Percentiles rank a stretch among this genome's conserved stretches.
Evolutionary conservation across 1,284 basidiomycete genomes (phyloP).

Genomic region (Ustilago nuda): DNA sequence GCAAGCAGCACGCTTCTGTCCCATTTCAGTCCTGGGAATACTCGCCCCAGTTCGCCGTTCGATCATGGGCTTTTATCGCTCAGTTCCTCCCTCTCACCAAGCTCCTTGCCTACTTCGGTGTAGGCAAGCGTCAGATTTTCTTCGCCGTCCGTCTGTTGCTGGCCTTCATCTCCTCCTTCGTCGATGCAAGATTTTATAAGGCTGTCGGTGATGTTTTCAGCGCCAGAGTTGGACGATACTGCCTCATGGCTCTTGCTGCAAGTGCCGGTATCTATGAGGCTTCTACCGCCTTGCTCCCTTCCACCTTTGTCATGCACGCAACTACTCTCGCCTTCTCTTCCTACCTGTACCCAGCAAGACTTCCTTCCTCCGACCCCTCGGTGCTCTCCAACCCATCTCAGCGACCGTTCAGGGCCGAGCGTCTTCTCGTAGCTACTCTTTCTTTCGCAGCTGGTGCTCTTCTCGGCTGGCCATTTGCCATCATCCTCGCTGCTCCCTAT

Average conservation of each 20-base stretch:
- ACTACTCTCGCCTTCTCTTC: slow-evolving; percentile 84
- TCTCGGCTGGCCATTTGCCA: slow-evolving; percentile 94
- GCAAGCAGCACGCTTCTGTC: slow-evolving; percentile 10
- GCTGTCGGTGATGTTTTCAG: slow-evolving; percentile 84
- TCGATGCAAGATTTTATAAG: slow-evolving; percentile 87
- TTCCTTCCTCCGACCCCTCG: slow-evolving; percentile 28
- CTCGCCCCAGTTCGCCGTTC: slow-evolving; percentile 86
- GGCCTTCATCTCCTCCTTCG: slow-evolving; percentile 79
- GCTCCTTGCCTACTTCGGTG: slow-evolving; percentile 27
- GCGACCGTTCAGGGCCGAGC: slow-evolving; percentile 34
- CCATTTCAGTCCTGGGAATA: slow-evolving; percentile 98
- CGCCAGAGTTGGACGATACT: slow-evolving; percentile 88
- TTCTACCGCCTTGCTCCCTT: slow-evolving; percentile 77
- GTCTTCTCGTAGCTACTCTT: slow-evolving; percentile 74
- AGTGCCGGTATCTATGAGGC: slow-evolving; percentile 95
- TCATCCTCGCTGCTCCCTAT: slow-evolving; percentile 87
- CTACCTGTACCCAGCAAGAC: slow-evolving; percentile 77
- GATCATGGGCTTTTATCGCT: slow-evolving; percentile 90
- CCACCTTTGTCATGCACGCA: slow-evolving; percentile 93
- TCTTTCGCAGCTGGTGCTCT: slow-evolving; percentile 85
- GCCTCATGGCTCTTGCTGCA: slow-evolving; percentile 84
- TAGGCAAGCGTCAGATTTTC: slow-evolving; percentile 80
- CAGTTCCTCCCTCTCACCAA: slow-evolving; percentile 70
- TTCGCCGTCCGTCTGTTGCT: slow-evolving; percentile 87
- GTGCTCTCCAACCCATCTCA: slow-evolving; percentile 39